Conservation (phyloP, 305 asterid genomes). For the Solanum aculeatissimum region DNA sequence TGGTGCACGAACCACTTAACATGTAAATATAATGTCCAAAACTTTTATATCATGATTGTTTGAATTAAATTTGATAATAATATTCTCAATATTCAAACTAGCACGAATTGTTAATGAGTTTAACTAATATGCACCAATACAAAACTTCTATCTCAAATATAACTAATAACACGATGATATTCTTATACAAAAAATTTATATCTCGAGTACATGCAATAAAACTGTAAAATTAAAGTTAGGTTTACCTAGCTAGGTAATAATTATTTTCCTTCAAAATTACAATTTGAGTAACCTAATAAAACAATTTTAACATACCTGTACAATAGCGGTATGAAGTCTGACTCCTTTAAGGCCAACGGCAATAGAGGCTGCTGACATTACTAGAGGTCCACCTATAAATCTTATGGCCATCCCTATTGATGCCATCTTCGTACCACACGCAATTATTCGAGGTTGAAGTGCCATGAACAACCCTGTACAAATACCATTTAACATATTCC, state of each 20-base stretch:
- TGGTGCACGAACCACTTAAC: not conserved
- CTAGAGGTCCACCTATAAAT: conserved; percentile 40
- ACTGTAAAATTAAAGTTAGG: too few relatives aligned
- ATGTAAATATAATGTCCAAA: not conserved
- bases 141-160: not conserved
- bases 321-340: conserved; percentile 47
- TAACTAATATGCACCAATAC: not conserved
- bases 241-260: too few relatives aligned
- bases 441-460: conserved; percentile 56
- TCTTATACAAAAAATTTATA: too few relatives aligned
- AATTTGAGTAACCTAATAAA: too few relatives aligned
- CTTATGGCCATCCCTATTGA: conserved; percentile 46
- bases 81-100: not conserved
- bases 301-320: too few relatives aligned
- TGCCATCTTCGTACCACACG: conserved; percentile 56
- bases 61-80: not conserved
- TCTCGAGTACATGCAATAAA: too few relatives aligned
- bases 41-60: not conserved
- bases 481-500: too few relatives aligned
- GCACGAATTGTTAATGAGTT: not conserved
- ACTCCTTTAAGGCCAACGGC: conserved; percentile 39
- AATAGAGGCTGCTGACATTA: conserved; percentile 56
- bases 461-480: conserved; percentile 65
- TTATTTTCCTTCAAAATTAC: not conserved
- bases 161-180: too few relatives aligned